These are phyloP conservation scores for Lophiotrema nucula DNA, from an alignment of 495 filamentous ascomycete species.

Conservation along the genomic window DNA sequence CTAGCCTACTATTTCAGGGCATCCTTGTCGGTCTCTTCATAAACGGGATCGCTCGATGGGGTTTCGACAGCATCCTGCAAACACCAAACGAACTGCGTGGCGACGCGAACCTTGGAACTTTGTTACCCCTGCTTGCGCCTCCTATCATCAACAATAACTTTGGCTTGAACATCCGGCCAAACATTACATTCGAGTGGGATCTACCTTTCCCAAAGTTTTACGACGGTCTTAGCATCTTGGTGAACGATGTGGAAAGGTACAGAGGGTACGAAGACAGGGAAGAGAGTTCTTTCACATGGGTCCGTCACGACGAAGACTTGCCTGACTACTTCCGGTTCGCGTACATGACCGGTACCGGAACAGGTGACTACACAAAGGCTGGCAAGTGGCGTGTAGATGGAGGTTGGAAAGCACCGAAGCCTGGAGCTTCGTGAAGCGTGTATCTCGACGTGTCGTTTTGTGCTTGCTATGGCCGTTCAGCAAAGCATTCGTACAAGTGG, in stretches of 20 bases:
- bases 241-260: slow-evolving; percentile 91
- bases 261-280: slow-evolving; percentile 39
- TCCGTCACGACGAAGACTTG: slow-evolving; percentile 20
- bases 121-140: slow-evolving; percentile 61
- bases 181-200: slow-evolving; percentile 60
- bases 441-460: too few relatives aligned
- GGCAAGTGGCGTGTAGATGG: slow-evolving; percentile 72
- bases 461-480: too few relatives aligned
- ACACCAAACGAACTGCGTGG: slow-evolving; percentile 69
- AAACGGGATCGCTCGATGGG: slow-evolving; percentile 91
- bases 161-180: slow-evolving; percentile 33
- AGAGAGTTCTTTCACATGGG: slow-evolving; percentile 33
- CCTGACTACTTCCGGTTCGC: slow-evolving; percentile 84
- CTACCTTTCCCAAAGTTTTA: slow-evolving; percentile 46
- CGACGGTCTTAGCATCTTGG: slow-evolving; percentile 81
- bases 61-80: slow-evolving; percentile 87
- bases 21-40: slow-evolving; percentile 86
- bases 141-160: slow-evolving; percentile 42
- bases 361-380: slow-evolving; percentile 76
- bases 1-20: slow-evolving; percentile 77
- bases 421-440: slow-evolving; percentile 36
- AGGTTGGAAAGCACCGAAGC: slow-evolving; percentile 61
- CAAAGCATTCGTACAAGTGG: too few relatives aligned
- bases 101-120: slow-evolving; percentile 65
- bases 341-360: slow-evolving; percentile 66